Conservation (phyloP, 345 rosid genomes). For the Eucalyptus cloeziana region DNA sequence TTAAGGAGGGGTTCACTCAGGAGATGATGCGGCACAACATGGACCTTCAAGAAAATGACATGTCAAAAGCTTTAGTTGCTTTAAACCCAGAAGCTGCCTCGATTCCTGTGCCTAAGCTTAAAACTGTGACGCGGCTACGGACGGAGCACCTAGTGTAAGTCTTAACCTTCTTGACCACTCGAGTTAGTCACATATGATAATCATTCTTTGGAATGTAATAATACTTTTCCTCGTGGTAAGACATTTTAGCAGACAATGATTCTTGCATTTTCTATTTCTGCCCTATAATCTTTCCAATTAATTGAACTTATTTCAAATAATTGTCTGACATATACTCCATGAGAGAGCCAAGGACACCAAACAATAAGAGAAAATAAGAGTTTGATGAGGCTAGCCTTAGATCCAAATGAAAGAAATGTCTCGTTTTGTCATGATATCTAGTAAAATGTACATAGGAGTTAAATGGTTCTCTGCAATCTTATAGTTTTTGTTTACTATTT, state of each 20-base stretch:
- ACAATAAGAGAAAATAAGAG: not conserved
- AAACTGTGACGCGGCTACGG: conserved; percentile 64
- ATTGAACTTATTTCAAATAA: not conserved
- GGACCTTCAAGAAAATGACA: conserved; percentile 54
- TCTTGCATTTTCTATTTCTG: not conserved
- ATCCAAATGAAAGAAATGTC: not conserved
- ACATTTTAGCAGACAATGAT: not conserved
- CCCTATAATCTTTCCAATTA: not conserved
- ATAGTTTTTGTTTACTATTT: not conserved
- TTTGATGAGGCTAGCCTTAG: not conserved
- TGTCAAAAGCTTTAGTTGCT: conserved; percentile 78
- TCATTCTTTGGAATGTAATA: not conserved
- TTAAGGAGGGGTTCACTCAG: conserved; percentile 50
- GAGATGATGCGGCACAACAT: conserved; percentile 51
- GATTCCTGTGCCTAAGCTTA: conserved; percentile 72
- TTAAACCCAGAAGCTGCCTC: conserved; percentile 67
- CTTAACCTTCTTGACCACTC: not conserved
- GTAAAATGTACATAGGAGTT: conserved; percentile 1
- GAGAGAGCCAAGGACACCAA: not conserved
- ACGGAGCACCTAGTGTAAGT: conserved; percentile 96
- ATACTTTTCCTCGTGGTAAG: not conserved
- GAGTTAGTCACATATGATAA: not conserved
- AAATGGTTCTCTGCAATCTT: not conserved
- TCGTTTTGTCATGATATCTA: not conserved
- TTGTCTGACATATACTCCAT: not conserved